Evolutionary conservation across 345 rosid genomes (phyloP), one percentile per base, ranked within the genome.

Genomic region (Salix caprea): DNA sequence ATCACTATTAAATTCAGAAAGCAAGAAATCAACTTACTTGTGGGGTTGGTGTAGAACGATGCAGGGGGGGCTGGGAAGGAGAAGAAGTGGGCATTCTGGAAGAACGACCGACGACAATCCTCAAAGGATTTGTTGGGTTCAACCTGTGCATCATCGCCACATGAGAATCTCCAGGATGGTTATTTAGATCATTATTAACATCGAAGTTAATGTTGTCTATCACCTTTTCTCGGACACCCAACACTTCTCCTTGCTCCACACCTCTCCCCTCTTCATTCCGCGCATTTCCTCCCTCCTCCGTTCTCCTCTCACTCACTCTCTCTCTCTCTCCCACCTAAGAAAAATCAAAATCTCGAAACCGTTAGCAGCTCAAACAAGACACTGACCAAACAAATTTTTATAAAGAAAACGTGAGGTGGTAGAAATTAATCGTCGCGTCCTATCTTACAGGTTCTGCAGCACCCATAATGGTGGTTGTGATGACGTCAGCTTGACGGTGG

Each of bases 31-130:
- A 40, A 70, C 87, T 79, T 86, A 93, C 99, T 80, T 90, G 95
- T 60, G 93, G 89, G 74, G 96, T 89, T 48, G 93, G 98, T 3
- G 90, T 87, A 72, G 97, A 90, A 46, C 97, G 96, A 83, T 98
- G 84, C 66, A 84, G 83, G 65, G 84, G 73, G 5, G 89, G 32
- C 61, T 74, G 82, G 52, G 82, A 75, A 79, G 91, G 88, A 40
- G 90, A 69, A 23, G 92, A 88, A 64, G 90, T 68, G 36, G 91
- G 76, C 74, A 81, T 86, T 86, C 98, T 86, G 48, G 88, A 75
- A 54, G 83, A 67, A 23, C 88, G 85, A 84, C 89, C 88, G 65
- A 85, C 67, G 34, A 74, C 91, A 76, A 93, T 75, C 76, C 97
- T 85, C 64, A 96, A 85, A 80, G 99, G 98, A 82, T 93, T 96